These are phyloP conservation scores for Agroathelia rolfsii DNA, from an alignment of 1,284 basidiomycete species.

Conservation along the genomic window DNA sequence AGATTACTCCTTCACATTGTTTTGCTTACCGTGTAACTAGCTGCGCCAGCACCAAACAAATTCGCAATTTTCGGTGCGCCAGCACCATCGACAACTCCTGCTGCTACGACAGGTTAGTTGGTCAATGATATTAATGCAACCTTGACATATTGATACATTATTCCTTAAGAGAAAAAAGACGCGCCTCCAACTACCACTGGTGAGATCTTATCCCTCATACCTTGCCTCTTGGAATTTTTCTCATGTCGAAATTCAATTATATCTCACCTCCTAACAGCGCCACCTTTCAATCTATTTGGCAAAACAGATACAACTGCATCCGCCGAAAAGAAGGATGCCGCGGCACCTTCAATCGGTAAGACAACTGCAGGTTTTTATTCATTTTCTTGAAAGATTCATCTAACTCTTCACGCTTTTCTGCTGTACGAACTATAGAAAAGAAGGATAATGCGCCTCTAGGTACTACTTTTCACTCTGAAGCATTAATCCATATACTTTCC, in stretches of 20 bases:
- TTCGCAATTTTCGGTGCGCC: not conserved
- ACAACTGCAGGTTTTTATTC: not conserved
- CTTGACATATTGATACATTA: slow-evolving; percentile 10
- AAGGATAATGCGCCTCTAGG: slow-evolving; percentile 30
- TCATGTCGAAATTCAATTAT: not conserved
- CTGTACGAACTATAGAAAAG: slow-evolving; percentile 20
- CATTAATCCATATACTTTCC: slow-evolving; percentile 1
- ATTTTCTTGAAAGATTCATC: not conserved
- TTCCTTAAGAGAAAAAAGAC: slow-evolving; percentile 2
- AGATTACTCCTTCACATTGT: slow-evolving; percentile 7
- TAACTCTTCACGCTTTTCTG: not conserved
- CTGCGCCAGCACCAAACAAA: not conserved
- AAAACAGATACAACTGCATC: slow-evolving; percentile 18
- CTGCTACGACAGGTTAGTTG: slow-evolving; percentile 5
- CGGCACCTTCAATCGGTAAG: slow-evolving; percentile 12
- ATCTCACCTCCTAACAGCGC: slow-evolving; percentile 9
- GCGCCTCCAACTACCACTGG: slow-evolving; percentile 3
- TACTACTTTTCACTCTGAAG: slow-evolving; percentile 9
- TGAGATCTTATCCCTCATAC: slow-evolving; percentile 9
- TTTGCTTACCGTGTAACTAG: slow-evolving; percentile 10
- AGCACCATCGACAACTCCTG: slow-evolving; percentile 4
- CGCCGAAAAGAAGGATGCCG: slow-evolving; percentile 22
- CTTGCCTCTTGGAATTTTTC: slow-evolving; percentile 5
- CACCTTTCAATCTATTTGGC: slow-evolving; percentile 28
- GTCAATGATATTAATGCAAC: slow-evolving; percentile 4